These are phyloP conservation scores for Penicillium rolfsii DNA, from an alignment of 2,329 filamentous ascomycete genomes.

Conservation along the genomic window DNA sequence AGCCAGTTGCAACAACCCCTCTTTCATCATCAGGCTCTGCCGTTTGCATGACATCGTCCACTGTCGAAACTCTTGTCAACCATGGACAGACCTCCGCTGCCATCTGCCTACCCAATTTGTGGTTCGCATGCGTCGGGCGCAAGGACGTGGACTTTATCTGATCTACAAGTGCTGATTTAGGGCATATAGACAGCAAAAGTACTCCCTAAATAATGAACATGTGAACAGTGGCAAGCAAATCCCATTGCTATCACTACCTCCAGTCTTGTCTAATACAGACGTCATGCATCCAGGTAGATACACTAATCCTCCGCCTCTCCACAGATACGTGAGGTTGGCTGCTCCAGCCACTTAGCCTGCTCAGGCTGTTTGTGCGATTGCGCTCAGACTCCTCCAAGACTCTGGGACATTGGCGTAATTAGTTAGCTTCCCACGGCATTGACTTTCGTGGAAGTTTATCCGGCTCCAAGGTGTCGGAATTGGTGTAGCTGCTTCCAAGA, in stretches of 20 bases:
- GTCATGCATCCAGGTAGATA: conserved; percentile 15
- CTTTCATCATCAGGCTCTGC: neutral
- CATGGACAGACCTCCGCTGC: conserved; percentile 17
- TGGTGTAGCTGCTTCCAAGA: neutral
- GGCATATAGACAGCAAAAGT: neutral
- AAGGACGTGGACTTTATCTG: conserved; percentile 21
- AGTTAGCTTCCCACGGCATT: neutral
- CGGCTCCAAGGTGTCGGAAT: neutral
- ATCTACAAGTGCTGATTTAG: conserved; percentile 6
- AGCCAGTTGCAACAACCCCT: neutral
- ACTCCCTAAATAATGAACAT: neutral
- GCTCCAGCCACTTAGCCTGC: neutral
- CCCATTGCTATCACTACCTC: neutral
- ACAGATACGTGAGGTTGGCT: conserved; percentile 12
- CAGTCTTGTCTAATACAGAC: conserved; percentile 6
- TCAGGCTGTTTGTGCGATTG: neutral
- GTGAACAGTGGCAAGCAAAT: neutral
- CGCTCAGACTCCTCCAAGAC: neutral
- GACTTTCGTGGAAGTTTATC: conserved; percentile 1
- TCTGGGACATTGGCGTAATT: neutral
- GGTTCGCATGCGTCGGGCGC: conserved; percentile 20
- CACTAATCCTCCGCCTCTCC: conserved; percentile 30
- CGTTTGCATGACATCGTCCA: conserved; percentile 29
- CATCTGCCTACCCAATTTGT: conserved; percentile 12
- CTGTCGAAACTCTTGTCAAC: conserved; percentile 17